Evolutionary conservation across 2,329 filamentous ascomycete species (phyloP).

Genomic region (Epichloe coenophiala): DNA sequence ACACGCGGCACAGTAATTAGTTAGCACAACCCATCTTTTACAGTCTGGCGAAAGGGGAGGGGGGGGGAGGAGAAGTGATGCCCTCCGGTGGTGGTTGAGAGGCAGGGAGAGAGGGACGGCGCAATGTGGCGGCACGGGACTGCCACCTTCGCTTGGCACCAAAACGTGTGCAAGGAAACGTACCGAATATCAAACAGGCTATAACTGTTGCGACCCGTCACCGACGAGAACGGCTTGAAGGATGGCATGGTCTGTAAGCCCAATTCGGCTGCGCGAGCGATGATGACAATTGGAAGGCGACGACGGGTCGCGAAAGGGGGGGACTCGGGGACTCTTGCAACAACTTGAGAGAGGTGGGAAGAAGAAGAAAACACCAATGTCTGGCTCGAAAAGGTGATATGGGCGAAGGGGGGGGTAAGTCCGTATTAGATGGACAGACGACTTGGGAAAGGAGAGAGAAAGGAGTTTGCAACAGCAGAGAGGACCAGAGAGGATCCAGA

Average conservation of each 20-base stretch:
- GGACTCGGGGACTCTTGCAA: background rate
- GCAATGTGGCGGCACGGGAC: background rate
- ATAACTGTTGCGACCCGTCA: conserved; percentile 35
- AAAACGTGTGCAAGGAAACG: conserved; percentile 11
- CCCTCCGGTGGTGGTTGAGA: background rate
- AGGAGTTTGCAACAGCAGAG: background rate
- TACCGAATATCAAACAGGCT: conserved; percentile 47
- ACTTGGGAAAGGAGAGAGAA: background rate
- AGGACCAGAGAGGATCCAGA: background rate
- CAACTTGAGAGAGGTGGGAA: background rate
- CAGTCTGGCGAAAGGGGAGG: background rate
- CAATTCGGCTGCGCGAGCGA: background rate
- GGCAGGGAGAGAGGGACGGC: background rate
- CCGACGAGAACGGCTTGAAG: conserved; percentile 41
- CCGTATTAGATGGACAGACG: background rate
- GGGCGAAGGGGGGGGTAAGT: background rate
- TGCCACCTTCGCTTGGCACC: background rate
- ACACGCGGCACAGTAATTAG: background rate
- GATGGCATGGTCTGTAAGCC: conserved; percentile 32
- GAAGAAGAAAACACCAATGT: background rate
- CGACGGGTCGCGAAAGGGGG: background rate
- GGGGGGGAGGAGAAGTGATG: background rate
- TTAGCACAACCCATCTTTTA: background rate
- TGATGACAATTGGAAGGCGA: background rate
- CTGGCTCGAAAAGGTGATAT: background rate